Percentiles rank a stretch among this genome's conserved stretches.
These are phyloP conservation scores for Mortierella antarctica DNA, from an alignment of 192 early-diverging fungal genomes.

Conservation along the genomic window DNA sequence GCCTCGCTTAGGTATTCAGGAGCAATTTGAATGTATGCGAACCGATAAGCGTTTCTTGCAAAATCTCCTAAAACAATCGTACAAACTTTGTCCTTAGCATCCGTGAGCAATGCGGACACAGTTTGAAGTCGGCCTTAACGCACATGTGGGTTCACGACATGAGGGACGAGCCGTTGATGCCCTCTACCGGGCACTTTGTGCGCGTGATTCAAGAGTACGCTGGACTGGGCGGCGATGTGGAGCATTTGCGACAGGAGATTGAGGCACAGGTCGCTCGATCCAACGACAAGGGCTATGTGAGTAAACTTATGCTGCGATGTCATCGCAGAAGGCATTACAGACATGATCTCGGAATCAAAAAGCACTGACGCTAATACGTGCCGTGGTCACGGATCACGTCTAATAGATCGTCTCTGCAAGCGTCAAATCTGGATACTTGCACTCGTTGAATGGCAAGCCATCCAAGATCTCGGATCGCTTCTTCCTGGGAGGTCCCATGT, in stretches of 20 bases:
- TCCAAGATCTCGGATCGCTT: slow-evolving; percentile 89
- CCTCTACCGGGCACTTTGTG: slow-evolving; percentile 73
- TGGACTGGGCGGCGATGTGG: slow-evolving; percentile 86
- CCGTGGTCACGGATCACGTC: too few species aligned
- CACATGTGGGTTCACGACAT: slow-evolving; percentile 75
- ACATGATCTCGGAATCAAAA: neutral
- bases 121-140: slow-evolving; percentile 82
- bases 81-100: slow-evolving; percentile 55
- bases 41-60: too few species aligned
- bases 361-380: too few species aligned
- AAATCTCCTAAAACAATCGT: too few species aligned
- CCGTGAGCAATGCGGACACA: slow-evolving; percentile 84
- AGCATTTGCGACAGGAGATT: slow-evolving; percentile 75
- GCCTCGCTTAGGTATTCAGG: slow-evolving; percentile 67
- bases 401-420: slow-evolving; percentile 55
- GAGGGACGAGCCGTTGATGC: slow-evolving; percentile 83
- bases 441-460: slow-evolving; percentile 60
- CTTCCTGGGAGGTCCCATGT: slow-evolving; percentile 87
- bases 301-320: neutral
- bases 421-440: slow-evolving; percentile 71
- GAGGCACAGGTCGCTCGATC: slow-evolving; percentile 72
- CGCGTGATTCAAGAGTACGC: slow-evolving; percentile 74
- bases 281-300: slow-evolving; percentile 69
- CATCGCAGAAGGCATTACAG: neutral
- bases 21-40: too few species aligned